These are phyloP conservation scores for Chlorociboria aeruginascens DNA, from an alignment of 495 filamentous ascomycete species.

Conservation along the genomic window DNA sequence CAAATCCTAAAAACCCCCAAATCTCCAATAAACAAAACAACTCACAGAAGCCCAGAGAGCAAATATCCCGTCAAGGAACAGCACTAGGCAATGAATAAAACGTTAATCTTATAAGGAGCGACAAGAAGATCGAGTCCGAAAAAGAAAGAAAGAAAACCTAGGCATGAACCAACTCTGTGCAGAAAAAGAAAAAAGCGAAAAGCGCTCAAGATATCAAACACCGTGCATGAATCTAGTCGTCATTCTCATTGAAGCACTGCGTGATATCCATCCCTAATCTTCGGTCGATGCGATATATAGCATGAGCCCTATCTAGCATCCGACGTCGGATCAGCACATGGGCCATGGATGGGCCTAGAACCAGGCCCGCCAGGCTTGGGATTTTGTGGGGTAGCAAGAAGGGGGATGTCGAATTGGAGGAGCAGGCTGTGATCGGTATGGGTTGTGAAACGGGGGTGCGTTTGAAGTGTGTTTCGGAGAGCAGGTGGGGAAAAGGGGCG, in stretches of 20 bases:
- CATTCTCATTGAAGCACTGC: conserved; percentile 16
- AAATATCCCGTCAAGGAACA: neutral
- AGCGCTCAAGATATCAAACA: conserved; percentile 22
- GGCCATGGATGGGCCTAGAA: no score
- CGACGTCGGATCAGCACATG: no score
- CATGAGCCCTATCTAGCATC: no score
- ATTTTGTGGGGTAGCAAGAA: neutral
- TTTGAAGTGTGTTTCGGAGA: neutral
- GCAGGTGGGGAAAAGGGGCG: no score
- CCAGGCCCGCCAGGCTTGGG: no score
- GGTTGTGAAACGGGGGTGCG: neutral
- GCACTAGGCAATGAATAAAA: neutral
- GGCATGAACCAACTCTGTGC: neutral
- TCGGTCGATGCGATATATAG: no score
- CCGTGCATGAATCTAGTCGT: no score
- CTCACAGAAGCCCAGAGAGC: no score
- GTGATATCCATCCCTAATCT: no score
- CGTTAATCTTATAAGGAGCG: neutral
- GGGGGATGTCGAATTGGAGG: neutral
- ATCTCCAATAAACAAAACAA: no score
- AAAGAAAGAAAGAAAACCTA: neutral
- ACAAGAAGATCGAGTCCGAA: neutral
- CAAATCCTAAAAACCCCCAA: no score
- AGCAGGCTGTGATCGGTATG: neutral
- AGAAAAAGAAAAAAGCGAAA: neutral